phyloP scores from a whole-genome alignment of 2,329 filamentous ascomycete genomes.

The Mariannaea elegans region DNA sequence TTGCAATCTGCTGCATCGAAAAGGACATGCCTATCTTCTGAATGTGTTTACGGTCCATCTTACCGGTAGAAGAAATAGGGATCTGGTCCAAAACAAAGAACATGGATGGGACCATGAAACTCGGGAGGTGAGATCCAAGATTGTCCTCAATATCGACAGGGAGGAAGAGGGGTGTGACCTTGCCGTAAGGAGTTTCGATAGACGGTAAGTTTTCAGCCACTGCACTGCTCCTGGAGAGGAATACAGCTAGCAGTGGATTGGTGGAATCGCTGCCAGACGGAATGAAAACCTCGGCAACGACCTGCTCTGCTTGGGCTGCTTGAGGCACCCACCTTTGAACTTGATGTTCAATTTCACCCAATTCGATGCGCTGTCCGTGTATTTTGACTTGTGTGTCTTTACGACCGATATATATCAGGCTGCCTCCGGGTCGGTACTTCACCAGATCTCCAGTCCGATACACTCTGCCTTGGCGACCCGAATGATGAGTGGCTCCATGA shows the following conservation, averaged over 20 bases:
- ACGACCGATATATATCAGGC: conserved; percentile 30
- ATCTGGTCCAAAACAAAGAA: neutral
- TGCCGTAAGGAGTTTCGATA: neutral
- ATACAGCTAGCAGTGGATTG: neutral
- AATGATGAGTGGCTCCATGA: neutral
- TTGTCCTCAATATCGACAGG: neutral
- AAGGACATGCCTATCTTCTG: neutral
- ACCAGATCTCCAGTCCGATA: conserved; percentile 17
- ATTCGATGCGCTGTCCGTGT: conserved; percentile 40
- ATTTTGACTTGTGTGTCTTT: conserved; percentile 41
- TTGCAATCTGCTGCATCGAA: neutral
- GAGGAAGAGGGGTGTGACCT: neutral
- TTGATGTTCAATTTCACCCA: conserved; percentile 39
- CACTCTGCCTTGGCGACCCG: conserved; percentile 23
- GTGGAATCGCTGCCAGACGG: neutral
- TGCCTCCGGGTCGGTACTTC: conserved; percentile 32
- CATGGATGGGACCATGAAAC: neutral
- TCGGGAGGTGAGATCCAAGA: neutral
- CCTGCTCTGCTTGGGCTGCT: neutral
- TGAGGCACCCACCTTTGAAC: neutral
- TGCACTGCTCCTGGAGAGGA: neutral
- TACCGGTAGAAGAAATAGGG: neutral
- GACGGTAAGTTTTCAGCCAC: neutral
- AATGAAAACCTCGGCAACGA: neutral
- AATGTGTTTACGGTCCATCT: neutral